phyloP scores from a whole-genome alignment of 768 basidiomycete species.

The Calocybe indica region DNA sequence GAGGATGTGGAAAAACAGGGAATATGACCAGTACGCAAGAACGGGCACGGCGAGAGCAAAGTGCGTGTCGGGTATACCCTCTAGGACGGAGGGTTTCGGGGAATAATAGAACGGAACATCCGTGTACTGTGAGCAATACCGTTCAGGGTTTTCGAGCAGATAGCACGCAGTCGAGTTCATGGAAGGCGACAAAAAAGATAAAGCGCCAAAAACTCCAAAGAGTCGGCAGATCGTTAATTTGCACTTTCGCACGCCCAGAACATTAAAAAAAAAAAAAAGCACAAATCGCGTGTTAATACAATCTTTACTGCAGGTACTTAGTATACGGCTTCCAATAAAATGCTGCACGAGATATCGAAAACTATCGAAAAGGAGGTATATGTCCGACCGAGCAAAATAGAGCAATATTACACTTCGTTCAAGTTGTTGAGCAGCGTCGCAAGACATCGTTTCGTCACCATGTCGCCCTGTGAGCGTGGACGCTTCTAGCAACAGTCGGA shows the following conservation, averaged over 20 bases:
- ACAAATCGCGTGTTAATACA: too few species aligned
- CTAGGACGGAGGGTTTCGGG: conserved; percentile 38
- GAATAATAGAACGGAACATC: conserved; percentile 53
- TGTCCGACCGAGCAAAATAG: not conserved
- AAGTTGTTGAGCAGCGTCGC: conserved; percentile 87
- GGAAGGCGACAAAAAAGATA: conserved; percentile 8
- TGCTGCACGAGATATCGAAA: too few species aligned
- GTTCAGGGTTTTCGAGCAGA: conserved; percentile 23
- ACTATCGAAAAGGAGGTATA: not conserved
- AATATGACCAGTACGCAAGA: conserved; percentile 78
- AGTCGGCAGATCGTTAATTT: not conserved
- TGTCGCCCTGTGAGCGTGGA: conserved; percentile 63
- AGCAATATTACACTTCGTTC: conserved; percentile 50
- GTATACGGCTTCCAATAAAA: too few species aligned
- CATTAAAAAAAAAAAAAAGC: too few species aligned
- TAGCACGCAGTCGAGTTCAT: conserved; percentile 34
- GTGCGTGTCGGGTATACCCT: conserved; percentile 60
- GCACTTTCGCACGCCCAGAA: not conserved
- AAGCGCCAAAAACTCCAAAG: not conserved
- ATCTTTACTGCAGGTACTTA: too few species aligned
- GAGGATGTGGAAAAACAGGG: conserved; percentile 74
- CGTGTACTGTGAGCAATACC: conserved; percentile 27
- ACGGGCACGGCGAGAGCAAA: conserved; percentile 73
- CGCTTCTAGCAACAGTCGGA: conserved; percentile 7
- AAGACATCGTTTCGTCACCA: conserved; percentile 95